Conservation (phyloP, 1,139 yeast genomes). For the Taphrina betulina region DNA sequence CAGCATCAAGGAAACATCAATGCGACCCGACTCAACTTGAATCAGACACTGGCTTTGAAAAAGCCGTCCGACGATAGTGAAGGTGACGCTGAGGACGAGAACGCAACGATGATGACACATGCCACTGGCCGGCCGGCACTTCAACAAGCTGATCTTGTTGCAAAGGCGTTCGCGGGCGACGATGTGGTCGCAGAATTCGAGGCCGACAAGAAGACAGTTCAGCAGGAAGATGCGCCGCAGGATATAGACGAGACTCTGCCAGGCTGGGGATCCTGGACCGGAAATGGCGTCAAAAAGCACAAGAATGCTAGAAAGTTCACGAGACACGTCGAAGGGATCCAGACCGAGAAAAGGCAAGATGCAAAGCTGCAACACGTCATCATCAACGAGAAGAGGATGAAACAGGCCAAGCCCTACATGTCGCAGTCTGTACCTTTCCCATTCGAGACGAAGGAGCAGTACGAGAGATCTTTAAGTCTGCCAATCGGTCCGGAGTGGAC, state of each 20-base stretch:
- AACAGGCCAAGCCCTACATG: constrained; percentile 76
- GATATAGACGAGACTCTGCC: constrained; percentile 83
- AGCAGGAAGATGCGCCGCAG: constrained; percentile 79
- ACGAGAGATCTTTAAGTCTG: constrained; percentile 88
- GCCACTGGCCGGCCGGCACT: constrained; percentile 41
- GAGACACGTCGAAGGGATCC: constrained; percentile 63
- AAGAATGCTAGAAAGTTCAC: constrained; percentile 56
- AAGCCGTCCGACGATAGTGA: constrained; percentile 42
- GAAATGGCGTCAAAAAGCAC: constrained; percentile 42
- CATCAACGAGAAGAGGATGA: constrained; percentile 81
- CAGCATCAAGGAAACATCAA: constrained; percentile 13
- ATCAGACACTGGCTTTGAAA: constrained; percentile 23
- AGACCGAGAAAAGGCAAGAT: constrained; percentile 72
- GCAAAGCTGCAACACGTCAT: constrained; percentile 75
- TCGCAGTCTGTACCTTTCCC: constrained; percentile 91
- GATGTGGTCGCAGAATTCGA: constrained; percentile 76
- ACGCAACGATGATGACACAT: constrained; percentile 12
- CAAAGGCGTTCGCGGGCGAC: constrained; percentile 96
- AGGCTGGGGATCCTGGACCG: constrained; percentile 72
- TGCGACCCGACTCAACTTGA: constrained; percentile 5
- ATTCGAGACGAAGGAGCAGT: constrained; percentile 87
- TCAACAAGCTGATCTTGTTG: constrained; percentile 76
- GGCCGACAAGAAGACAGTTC: constrained; percentile 66
- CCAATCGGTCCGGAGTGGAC: constrained; percentile 99
- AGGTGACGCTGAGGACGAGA: constrained; percentile 36